Evolutionary conservation across 768 basidiomycete genomes (phyloP).

Genomic region (Tricholoma bakamatsutake): DNA sequence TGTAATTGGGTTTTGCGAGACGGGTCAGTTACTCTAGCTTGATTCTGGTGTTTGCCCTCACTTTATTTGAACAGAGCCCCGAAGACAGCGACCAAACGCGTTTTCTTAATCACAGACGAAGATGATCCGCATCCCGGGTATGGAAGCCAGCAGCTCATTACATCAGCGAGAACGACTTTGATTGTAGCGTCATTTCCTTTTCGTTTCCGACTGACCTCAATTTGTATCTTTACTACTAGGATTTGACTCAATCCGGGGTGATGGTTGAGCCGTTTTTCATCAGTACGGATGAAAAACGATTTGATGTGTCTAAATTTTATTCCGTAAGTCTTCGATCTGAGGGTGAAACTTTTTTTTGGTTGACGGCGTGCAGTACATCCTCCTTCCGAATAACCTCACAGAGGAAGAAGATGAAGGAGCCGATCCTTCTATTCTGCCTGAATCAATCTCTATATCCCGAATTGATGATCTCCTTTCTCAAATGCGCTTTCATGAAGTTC

Average conservation of each 20-base stretch:
- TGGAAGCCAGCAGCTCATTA: slow-evolving; percentile 53
- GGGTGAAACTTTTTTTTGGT: neutral
- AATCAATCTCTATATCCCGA: slow-evolving; percentile 70
- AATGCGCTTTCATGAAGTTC: slow-evolving; percentile 76
- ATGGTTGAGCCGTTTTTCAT: slow-evolving; percentile 90
- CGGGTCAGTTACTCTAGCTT: slow-evolving; percentile 44
- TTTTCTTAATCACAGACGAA: slow-evolving; percentile 91
- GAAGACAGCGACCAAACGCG: slow-evolving; percentile 85
- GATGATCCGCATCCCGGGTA: slow-evolving; percentile 65
- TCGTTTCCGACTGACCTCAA: neutral
- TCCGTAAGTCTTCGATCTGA: slow-evolving; percentile 41
- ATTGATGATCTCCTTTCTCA: slow-evolving; percentile 74
- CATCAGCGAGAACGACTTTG: slow-evolving; percentile 67
- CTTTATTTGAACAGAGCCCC: slow-evolving; percentile 48
- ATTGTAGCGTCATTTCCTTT: slow-evolving; percentile 32
- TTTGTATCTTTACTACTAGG: slow-evolving; percentile 37
- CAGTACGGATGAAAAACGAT: slow-evolving; percentile 55
- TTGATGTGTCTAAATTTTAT: slow-evolving; percentile 74
- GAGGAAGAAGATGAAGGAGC: slow-evolving; percentile 40
- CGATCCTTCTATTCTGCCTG: slow-evolving; percentile 46
- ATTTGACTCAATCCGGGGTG: slow-evolving; percentile 74
- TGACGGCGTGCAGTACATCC: slow-evolving; percentile 42
- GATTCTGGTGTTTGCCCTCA: neutral
- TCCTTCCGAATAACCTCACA: slow-evolving; percentile 46
- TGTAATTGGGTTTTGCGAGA: slow-evolving; percentile 89